Percentiles rank a stretch among this genome's conserved stretches.
Conservation (phyloP, 768 basidiomycete species). For the Mycena alexandri region DNA sequence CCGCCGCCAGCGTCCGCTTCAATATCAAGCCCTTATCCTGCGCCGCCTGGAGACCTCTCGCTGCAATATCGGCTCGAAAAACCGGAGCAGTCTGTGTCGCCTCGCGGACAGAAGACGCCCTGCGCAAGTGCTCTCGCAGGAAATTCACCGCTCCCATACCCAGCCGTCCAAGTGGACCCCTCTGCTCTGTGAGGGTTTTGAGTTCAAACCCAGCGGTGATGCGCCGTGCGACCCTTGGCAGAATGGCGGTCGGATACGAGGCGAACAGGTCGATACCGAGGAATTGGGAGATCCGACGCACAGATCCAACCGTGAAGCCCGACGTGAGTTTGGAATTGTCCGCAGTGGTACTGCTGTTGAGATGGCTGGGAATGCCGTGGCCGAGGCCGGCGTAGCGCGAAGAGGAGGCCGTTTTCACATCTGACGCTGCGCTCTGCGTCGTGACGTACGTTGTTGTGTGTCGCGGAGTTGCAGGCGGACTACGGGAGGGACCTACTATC, state of each 20-base stretch:
- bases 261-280: background rate
- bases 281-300: slow-evolving; percentile 3
- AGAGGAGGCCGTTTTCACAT: background rate
- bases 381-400: slow-evolving; percentile 18
- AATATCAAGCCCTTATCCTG: background rate
- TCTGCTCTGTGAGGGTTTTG: background rate
- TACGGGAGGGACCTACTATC: background rate
- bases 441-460: background rate
- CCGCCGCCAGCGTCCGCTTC: slow-evolving; percentile 1
- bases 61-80: background rate
- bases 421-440: background rate
- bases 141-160: slow-evolving; percentile 6
- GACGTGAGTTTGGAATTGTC: background rate
- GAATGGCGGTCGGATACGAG: background rate
- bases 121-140: slow-evolving; percentile 1
- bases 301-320: background rate
- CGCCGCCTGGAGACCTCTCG: background rate
- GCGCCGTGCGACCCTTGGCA: background rate
- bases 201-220: background rate
- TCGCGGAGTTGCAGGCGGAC: background rate
- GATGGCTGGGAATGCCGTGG: slow-evolving; percentile 9
- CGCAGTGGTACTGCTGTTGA: background rate
- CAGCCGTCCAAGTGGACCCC: background rate
- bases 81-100: background rate
- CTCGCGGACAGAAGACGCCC: background rate